Base-by-base conservation (phyloP, 345 rosid species). In the Raphanus sativus region DNA sequence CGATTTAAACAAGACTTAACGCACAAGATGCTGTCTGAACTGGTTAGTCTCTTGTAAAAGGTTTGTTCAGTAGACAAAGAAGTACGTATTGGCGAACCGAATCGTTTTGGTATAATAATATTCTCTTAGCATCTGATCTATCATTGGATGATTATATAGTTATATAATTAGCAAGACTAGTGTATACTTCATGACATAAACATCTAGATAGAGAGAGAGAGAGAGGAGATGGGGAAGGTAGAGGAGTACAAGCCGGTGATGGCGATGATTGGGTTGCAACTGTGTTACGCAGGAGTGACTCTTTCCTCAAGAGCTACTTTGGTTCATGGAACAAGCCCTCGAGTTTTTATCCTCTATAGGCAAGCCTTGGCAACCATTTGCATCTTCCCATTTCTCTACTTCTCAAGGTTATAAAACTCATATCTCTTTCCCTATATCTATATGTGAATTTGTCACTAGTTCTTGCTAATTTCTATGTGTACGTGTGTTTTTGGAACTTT, bases 321-420 rank as follows among this genome's bases (percentile, higher is more conserved):
- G 65, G 72, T 75, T 55, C 64, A 75, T 59, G 86, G 86, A 28
- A 25, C 65, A 80, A 84, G 78, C 62, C 84, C 84, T 56, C 66
- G 81, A 3, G 78, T 84, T 67, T 84, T 84, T 68, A 78, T 81
- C 8, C 67, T 84, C 68, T 84, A 84, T 2, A 75, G 86, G 24
- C 86, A 84, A 81, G 86, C 84, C 69, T 67, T 81, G 54, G 84
- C 86, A 4, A 84, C 86, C 48, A 17, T 81, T 65, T 70, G 52
- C 66, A 81, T 84, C 77, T 66, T 71, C 71, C 84, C 84, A 25
- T 58, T 81, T 59, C 59, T 83, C 67, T 81, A 48, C 68, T 52
- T 84, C 16, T 74, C 84, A 7, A 81, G 84, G 81, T 78, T 58
- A 28, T 21, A 64, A 5, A 6, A 13, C 7, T 10, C 24, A 21